Conservation (phyloP, 129 eudicot genomes). For the Saussurea involucrata region DNA sequence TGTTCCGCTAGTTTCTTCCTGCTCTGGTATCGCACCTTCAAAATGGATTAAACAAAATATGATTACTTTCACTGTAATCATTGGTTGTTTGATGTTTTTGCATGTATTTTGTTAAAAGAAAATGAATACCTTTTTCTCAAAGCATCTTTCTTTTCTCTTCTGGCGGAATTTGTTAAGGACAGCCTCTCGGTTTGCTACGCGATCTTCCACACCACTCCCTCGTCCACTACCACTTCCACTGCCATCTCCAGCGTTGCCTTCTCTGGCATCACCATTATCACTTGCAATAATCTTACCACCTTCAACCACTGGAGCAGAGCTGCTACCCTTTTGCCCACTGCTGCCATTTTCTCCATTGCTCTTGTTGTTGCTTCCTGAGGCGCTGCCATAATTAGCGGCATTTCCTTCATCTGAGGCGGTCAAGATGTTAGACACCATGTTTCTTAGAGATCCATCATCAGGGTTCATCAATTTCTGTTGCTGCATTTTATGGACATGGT, state of each 20-base stretch:
- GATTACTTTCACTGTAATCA: neutral
- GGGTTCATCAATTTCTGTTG: conserved; percentile 31
- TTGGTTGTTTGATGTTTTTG: neutral
- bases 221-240: conserved; percentile 50
- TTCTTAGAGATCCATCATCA: conserved; percentile 33
- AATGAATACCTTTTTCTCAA: conserved; percentile 59
- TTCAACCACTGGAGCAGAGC: conserved; percentile 38
- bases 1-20: conserved; percentile 75
- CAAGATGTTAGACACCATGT: conserved; percentile 30
- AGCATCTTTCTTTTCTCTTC: conserved; percentile 81
- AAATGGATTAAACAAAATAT: neutral
- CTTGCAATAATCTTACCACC: conserved; percentile 22
- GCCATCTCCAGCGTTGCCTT: conserved; percentile 32
- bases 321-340: conserved; percentile 34
- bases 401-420: conserved; percentile 46
- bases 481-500: conserved; percentile 38
- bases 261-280: conserved; percentile 37
- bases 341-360: conserved; percentile 56
- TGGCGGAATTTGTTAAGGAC: conserved; percentile 62
- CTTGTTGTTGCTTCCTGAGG: conserved; percentile 59
- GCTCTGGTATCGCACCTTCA: conserved; percentile 71
- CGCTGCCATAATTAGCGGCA: conserved; percentile 65
- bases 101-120: neutral
- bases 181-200: conserved; percentile 46
- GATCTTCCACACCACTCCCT: conserved; percentile 22